Base-by-base conservation (phyloP, 1,139 yeast species). In the Citeromyces hawaiiensis region DNA sequence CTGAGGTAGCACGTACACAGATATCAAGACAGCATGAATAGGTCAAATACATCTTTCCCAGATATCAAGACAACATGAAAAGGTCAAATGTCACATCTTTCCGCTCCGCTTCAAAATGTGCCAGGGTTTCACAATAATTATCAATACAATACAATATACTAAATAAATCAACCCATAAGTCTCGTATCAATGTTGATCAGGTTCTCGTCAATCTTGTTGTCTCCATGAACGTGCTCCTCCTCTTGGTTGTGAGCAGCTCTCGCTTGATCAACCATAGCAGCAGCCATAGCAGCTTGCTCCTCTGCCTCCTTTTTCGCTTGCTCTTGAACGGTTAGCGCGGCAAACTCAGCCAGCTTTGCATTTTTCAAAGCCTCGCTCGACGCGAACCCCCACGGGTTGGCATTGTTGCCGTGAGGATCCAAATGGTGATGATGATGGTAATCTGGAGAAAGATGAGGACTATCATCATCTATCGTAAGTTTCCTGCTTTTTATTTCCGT, bases 401-500 rank as follows among this genome's bases (percentile, higher is more conserved):
- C 35, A 13, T 11, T 13, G n/a, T 33, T 33, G 17, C 17, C 35
- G 4, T 33, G 17, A 2, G 35, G 17, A 17, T 33, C 35, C 21
- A 33, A 14, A 14, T 33, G 21, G 21, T 33, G 35, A 10, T 33
- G 35, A 21, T 38, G 37, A 21, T 38, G 36, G 15, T 31, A 31
- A 17, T 34, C 25, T 27, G 30, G 35, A 30, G 23, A 29, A 21
- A 27, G 34, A 23, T 32, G 36, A 15, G 25, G 36, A 13, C 17
- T 21, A 30, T 23, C 27, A 8, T 30, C 32, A 29, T 30, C 36
- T 17, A 19, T 19, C 32, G 25, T 31, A 36, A 21, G 25, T 42
- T 48, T 51, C 36, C 51, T 40, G 41, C 43, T 44, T 37, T 48
- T 49, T 37, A 49, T 40, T 38, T 51, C 54, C 14, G 42, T 39